Evolutionary conservation across 2,329 filamentous ascomycete genomes (phyloP).

Genomic region (Sclerotinia spermophila): DNA sequence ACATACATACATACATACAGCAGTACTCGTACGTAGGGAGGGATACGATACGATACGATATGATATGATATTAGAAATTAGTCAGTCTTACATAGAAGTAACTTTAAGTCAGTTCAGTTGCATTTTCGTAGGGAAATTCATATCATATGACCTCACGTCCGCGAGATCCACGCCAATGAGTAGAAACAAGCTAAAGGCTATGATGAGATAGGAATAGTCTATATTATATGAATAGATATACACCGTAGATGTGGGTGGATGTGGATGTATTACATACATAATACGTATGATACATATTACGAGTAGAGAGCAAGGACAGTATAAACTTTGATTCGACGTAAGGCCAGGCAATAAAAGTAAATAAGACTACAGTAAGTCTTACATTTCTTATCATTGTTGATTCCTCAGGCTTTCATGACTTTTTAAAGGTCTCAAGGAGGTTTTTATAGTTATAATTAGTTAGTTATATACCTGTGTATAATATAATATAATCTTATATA

Average conservation of each 20-base stretch:
- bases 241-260: neutral
- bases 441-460: no score
- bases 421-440: no score
- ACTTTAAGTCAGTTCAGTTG: no score
- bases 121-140: neutral
- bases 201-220: neutral
- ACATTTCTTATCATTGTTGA: neutral
- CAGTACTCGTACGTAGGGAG: neutral
- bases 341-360: no score
- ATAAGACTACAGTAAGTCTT: no score
- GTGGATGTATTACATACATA: neutral
- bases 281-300: no score
- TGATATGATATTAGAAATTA: neutral
- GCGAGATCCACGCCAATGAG: neutral
- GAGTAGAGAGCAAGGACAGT: no score
- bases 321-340: no score
- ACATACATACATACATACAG: no score
- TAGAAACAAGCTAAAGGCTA: neutral
- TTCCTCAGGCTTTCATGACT: neutral
- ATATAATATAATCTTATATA: no score
- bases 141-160: slow-evolving; percentile 2
- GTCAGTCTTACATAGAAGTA: neutral
- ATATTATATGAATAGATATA: neutral
- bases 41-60: neutral
- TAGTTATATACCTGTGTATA: no score